Conservation (phyloP, 2,329 filamentous ascomycete genomes). For the Ophiostoma perfectum region DNA sequence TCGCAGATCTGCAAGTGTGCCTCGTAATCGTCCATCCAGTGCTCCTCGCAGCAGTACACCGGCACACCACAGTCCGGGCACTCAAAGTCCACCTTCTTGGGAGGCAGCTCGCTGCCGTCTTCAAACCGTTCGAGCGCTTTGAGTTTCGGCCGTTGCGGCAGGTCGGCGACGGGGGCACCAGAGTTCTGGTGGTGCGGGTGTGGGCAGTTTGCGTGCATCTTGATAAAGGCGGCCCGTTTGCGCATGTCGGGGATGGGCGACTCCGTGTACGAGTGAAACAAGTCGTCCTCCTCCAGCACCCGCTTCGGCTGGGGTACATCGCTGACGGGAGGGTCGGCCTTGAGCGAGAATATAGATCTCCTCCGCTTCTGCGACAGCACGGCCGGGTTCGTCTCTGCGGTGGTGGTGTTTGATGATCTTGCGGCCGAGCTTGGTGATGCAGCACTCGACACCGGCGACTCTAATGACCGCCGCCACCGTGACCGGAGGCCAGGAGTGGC, state of each 20-base stretch:
- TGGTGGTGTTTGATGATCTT: not conserved
- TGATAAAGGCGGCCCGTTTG: slow-evolving; percentile 82
- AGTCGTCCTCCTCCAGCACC: slow-evolving; percentile 64
- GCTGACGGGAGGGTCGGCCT: slow-evolving; percentile 12
- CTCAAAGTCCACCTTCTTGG: slow-evolving; percentile 84
- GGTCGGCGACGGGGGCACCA: slow-evolving; percentile 48
- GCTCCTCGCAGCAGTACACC: slow-evolving; percentile 86
- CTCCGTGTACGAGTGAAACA: slow-evolving; percentile 87
- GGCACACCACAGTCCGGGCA: slow-evolving; percentile 95
- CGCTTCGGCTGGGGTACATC: slow-evolving; percentile 15
- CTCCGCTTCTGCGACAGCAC: slow-evolving; percentile 14
- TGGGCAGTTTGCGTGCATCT: slow-evolving; percentile 87
- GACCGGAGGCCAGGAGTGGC: slow-evolving; percentile 7
- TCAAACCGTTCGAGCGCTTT: slow-evolving; percentile 32
- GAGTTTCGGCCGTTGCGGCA: slow-evolving; percentile 16
- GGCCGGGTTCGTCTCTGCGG: not conserved
- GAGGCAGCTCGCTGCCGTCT: slow-evolving; percentile 49
- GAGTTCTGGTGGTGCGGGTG: slow-evolving; percentile 74
- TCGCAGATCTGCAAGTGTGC: slow-evolving; percentile 89
- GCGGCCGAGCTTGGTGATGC: not conserved
- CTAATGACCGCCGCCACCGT: slow-evolving; percentile 2
- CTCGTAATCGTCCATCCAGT: slow-evolving; percentile 96
- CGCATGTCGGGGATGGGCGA: slow-evolving; percentile 88
- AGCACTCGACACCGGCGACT: not conserved
- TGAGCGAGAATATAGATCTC: slow-evolving; percentile 20